Evolutionary conservation across 495 filamentous ascomycete genomes (phyloP), one percentile per base, ranked within the genome.

Genomic region (Astrocystis sublimbata): DNA sequence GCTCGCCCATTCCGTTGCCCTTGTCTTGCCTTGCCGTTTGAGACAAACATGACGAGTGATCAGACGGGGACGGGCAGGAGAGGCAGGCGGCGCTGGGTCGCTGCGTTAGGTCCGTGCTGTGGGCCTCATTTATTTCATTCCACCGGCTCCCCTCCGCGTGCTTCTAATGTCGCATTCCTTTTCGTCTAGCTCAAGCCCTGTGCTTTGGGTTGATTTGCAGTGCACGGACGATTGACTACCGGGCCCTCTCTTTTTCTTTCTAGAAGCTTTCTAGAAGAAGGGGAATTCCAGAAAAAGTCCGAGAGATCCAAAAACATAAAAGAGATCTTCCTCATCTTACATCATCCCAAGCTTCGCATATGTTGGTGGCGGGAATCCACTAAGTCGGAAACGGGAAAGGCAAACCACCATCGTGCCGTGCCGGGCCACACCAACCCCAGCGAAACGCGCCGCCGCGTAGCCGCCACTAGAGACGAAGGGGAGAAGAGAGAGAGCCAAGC

Each of bases 341-440:
- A 30, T 28, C 24, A n/a, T 5, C 46, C 46, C 46, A n/a, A n/a
- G n/a, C n/a, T n/a, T n/a, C n/a, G n/a, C 46, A 49, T 47, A 49
- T 49, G 24, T 26, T 49, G 24, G n/a, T n/a, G n/a, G n/a, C n/a
- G n/a, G n/a, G 28, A 49, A 49, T 31, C 46, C 46, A n/a, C 46
- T 49, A 49, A n/a, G 26, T 49, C 46, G 9, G 46, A 49, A n/a
- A 49, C 24, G 46, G 46, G 46, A 30, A 49, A 49, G 45, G 30
- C 24, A 26, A 46, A 28, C 28, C 46, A 26, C 24, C 28, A 30
- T 26, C 15, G 13, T 13, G 46, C 46, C 46, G 46, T n/a, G n/a
- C n/a, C n/a, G n/a, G n/a, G 46, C 24, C 28, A 49, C 30, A 49
- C 46, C 46, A 49, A 26, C 15, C n/a, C n/a, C 24, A 49, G 15